Conservation (phyloP, 2,329 filamentous ascomycete species). For the Phoma sp. region DNA sequence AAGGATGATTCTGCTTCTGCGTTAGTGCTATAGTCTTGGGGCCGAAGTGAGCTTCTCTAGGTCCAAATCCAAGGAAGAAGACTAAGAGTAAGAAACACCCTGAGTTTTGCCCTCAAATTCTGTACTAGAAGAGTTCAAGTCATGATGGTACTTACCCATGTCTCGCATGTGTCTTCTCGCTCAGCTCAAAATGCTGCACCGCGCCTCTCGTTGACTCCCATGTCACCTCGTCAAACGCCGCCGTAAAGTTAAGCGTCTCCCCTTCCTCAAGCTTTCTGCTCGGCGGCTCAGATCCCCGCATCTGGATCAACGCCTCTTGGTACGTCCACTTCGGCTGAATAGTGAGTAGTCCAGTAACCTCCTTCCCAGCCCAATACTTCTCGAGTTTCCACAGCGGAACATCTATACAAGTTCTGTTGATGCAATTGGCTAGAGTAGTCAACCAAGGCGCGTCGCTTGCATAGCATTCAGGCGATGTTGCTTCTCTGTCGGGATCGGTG, state of each 20-base stretch:
- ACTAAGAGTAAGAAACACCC: too few relatives aligned
- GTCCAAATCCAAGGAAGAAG: too few relatives aligned
- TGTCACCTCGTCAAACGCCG: constrained; percentile 15
- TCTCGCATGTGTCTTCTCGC: constrained; percentile 22
- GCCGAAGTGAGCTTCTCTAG: too few relatives aligned
- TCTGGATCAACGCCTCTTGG: constrained; percentile 21
- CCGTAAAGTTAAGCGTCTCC: constrained; percentile 24
- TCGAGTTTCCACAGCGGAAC: constrained; percentile 28
- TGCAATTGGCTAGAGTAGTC: constrained; percentile 40
- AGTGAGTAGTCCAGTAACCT: constrained; percentile 8
- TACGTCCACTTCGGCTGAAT: constrained; percentile 30
- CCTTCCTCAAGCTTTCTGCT: constrained; percentile 14
- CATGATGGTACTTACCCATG: constrained; percentile 17
- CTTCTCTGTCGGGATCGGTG: constrained; percentile 17
- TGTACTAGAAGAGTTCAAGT: not conserved
- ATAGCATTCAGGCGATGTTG: constrained; percentile 33
- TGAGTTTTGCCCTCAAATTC: not conserved
- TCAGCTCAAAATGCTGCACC: constrained; percentile 17
- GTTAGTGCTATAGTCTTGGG: not conserved
- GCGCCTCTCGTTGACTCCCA: constrained; percentile 14
- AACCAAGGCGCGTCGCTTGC: constrained; percentile 35
- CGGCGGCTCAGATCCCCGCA: constrained; percentile 9
- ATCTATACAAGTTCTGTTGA: constrained; percentile 32
- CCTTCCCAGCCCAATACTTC: constrained; percentile 27
- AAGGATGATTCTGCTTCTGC: constrained; percentile 22